phyloP scores from a whole-genome alignment of 345 rosid genomes.

The Moringa oleifera region DNA sequence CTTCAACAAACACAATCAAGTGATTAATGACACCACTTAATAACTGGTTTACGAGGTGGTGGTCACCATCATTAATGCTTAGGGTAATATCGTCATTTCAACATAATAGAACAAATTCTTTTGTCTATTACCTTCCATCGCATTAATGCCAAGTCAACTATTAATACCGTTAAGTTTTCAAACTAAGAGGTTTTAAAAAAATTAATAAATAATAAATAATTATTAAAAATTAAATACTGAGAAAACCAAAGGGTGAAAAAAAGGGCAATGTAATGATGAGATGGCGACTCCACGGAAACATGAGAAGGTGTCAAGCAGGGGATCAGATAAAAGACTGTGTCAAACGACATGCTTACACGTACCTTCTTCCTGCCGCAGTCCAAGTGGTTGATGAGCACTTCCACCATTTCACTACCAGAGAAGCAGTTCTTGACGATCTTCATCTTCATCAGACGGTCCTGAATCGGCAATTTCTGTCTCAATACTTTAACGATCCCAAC shows the following conservation, averaged over 20 bases:
- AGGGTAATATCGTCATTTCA: not conserved
- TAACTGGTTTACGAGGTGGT: not conserved
- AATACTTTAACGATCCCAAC: constrained; percentile 41
- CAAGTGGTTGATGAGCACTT: constrained; percentile 53
- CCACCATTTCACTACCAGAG: constrained; percentile 69
- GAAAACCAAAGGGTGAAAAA: not conserved
- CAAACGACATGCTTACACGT: constrained; percentile 1
- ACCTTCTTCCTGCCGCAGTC: constrained; percentile 81
- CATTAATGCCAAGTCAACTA: not conserved
- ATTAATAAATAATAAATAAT: not conserved
- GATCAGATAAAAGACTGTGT: not conserved
- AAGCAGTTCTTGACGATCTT: constrained; percentile 85
- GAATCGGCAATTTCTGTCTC: constrained; percentile 67
- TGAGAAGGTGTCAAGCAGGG: constrained; percentile 9
- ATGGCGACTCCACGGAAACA: constrained; percentile 4
- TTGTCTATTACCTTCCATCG: not conserved
- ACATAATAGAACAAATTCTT: not conserved
- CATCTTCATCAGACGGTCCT: constrained; percentile 85
- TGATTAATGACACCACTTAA: too few species aligned
- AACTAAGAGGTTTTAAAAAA: too few species aligned
- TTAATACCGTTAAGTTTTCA: not conserved
- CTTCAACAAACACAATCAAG: too few species aligned
- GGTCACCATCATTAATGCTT: constrained; percentile 12
- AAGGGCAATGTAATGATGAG: not conserved
- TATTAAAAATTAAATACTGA: not conserved